Evolutionary conservation across 2,329 filamentous ascomycete species (phyloP), one percentile per base, ranked within the genome.

Genomic region (Monosporascus sp.): DNA sequence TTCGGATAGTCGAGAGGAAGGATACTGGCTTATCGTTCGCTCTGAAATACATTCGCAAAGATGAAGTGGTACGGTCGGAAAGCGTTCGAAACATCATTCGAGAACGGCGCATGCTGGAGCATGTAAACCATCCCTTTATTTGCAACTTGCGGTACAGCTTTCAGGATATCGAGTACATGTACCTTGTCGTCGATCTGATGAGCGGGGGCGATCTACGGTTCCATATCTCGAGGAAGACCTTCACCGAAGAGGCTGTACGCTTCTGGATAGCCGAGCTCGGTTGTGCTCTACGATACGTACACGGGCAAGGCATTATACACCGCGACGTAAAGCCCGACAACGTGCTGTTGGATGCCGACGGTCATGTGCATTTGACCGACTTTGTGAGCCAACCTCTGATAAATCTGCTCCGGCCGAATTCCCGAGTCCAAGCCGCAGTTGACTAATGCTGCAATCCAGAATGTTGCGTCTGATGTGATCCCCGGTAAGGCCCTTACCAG

Each of bases 71-170:
- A 63, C 90, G 93, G 67, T 96, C 92, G 57, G 94, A 97, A 72
- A 97, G 93, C 69, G 94, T 97, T 56, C 88, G 93, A 65, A 99
- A 99, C 70, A 99, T 99, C 62, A 94, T 99, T 67, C 87, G 94
- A 63, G 94, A 99, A 77, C 84, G 94, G 59, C 86, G 93, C 68
- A 99, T 99, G 94, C 83, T 99, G 67, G 92, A 99, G 74, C 91
- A 97, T 70, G 82, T 99, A 64, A 97, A 96, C 70, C 94, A 99
- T 67, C 91, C 93, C 25, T 99, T 97, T 71, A 88, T 99, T 62
- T 97, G 93, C 77, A 99, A 99, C 72, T 77, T 99, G 77, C 89
- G 94, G 65, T 99, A 97, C 75, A 97, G 92, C 74, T 99, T 99
- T 69, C 94, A 99, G 74, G 94, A 99, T 72, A 91, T 97, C 64